Base-by-base conservation (phyloP, 2,329 filamentous ascomycete species). In the Nakataea oryzae region DNA sequence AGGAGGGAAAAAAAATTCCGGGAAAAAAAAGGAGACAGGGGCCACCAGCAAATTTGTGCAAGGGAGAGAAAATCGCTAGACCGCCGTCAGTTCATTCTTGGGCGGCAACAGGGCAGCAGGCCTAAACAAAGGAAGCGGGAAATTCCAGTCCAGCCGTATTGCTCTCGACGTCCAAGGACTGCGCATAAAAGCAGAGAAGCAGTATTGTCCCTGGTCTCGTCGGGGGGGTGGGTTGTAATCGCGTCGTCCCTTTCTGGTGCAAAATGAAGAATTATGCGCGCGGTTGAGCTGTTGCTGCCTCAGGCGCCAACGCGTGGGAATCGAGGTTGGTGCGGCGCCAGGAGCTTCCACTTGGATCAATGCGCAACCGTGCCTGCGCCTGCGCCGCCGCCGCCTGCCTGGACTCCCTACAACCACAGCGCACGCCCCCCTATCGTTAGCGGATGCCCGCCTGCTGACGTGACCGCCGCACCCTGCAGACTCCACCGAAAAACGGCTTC, bases 201-300 rank as follows among this genome's bases (percentile, higher is more conserved):
- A 9, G 8, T n/a, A n/a, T 50, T 50, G 41, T 50, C 41, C 13
- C 21, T 50, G 7, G 41, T n/a, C 41, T n/a, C 7, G 41, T n/a
- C 41, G 41, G 9, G 41, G 9, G 8, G 8, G 41, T 50, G 41
- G 41, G 24, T 50, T 50, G 41, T 50, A 6, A 50, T 50, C 41
- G 41, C 41, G 59, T 41, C 14, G 30, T 32, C 57, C 32, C 41
- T 41, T 60, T 54, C 26, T 47, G 59, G 27, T 61, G 59, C 59
- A 63, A 63, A 63, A 59, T 63, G 62, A 57, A 57, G 58, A 56
- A 57, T 61, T 63, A 60, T 60, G 62, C 62, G 62, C 41, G 58
- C 21, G 30, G 13, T 24, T 50, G n/a, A 13, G n/a, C 13, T 30
- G 24, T 62, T 21, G 62, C 50, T 62, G 58, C 62, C 62, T 62